Percentiles rank a stretch among this genome's conserved stretches.
phyloP scores from a whole-genome alignment of 352 stramenopile species.

The Globisporangium spinosum region DNA sequence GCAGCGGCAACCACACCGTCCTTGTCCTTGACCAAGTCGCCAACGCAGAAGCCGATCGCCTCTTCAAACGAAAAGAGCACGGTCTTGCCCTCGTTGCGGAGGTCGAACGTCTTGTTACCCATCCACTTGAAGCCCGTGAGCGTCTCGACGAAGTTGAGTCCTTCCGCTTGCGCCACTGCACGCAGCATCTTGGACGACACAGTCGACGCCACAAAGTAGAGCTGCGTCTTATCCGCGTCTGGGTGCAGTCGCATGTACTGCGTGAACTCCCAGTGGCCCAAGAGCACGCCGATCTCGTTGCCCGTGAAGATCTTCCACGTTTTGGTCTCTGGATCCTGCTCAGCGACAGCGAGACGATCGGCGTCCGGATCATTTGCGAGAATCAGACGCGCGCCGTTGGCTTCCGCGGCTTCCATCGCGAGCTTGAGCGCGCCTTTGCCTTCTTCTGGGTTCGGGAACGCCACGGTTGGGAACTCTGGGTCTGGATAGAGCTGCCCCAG shows the following conservation, averaged over 20 bases:
- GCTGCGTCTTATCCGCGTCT: constrained; percentile 47
- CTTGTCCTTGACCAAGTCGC: constrained; percentile 97
- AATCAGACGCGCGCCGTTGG: constrained; percentile 80
- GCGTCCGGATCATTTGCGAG: constrained; percentile 98
- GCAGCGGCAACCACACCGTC: constrained; percentile 93
- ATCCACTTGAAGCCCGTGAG: constrained; percentile 99
- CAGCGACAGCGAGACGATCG: constrained; percentile 95
- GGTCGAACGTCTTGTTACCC: constrained; percentile 85
- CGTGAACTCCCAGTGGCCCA: constrained; percentile 91
- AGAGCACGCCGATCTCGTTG: constrained; percentile 96
- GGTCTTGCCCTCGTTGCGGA: constrained; percentile 83
- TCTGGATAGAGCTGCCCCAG: constrained; percentile 90
- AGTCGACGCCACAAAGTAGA: constrained; percentile 93
- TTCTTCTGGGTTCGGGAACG: constrained; percentile 98
- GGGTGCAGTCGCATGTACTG: constrained; percentile 61
- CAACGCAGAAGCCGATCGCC: constrained; percentile 97
- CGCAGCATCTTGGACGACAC: constrained; percentile 97
- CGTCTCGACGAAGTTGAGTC: constrained; percentile 96
- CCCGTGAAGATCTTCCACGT: constrained; percentile 96
- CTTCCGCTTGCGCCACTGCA: constrained; percentile 89
- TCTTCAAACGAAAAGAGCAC: constrained; percentile 98
- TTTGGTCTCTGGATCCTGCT: constrained; percentile 68
- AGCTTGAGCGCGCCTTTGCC: constrained; percentile 94
- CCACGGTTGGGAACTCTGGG: constrained; percentile 94
- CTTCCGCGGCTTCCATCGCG: constrained; percentile 87